Evolutionary conservation across 2,329 filamentous ascomycete species (phyloP).

Genomic region (Zarea fungicola): DNA sequence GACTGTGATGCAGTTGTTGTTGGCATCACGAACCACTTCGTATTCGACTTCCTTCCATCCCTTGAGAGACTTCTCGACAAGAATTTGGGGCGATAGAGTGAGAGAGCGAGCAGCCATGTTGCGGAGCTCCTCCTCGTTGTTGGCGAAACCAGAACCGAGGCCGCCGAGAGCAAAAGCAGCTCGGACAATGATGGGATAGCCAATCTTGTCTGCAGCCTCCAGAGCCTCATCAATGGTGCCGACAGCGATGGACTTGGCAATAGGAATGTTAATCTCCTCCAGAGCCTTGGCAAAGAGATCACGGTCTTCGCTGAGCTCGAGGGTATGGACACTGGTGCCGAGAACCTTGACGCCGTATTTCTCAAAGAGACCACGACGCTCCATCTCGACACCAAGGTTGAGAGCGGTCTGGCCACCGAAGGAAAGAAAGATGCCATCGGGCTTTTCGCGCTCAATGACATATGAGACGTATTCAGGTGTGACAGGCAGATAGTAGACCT

Average conservation of each 20-base stretch:
- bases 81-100: conserved; percentile 88
- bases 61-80: conserved; percentile 98
- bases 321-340: conserved; percentile 87
- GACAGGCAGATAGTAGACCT: conserved; percentile 97
- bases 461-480: conserved; percentile 97
- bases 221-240: conserved; percentile 87
- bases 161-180: conserved; percentile 95
- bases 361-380: conserved; percentile 91
- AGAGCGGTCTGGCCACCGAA: conserved; percentile 97
- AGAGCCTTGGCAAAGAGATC: conserved; percentile 94
- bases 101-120: conserved; percentile 90
- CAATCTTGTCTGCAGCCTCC: conserved; percentile 76
- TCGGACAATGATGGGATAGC: conserved; percentile 96
- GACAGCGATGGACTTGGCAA: conserved; percentile 92
- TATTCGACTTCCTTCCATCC: conserved; percentile 99
- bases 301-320: conserved; percentile 92
- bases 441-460: conserved; percentile 92
- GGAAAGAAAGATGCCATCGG: conserved; percentile 94
- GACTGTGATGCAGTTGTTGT: conserved; percentile 98
- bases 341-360: conserved; percentile 94
- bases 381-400: conserved; percentile 95
- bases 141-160: conserved; percentile 92
- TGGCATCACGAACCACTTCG: conserved; percentile 92
- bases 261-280: conserved; percentile 95
- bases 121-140: conserved; percentile 87